phyloP scores from a whole-genome alignment of 306 rosid species.

The Acacia acuminata region DNA sequence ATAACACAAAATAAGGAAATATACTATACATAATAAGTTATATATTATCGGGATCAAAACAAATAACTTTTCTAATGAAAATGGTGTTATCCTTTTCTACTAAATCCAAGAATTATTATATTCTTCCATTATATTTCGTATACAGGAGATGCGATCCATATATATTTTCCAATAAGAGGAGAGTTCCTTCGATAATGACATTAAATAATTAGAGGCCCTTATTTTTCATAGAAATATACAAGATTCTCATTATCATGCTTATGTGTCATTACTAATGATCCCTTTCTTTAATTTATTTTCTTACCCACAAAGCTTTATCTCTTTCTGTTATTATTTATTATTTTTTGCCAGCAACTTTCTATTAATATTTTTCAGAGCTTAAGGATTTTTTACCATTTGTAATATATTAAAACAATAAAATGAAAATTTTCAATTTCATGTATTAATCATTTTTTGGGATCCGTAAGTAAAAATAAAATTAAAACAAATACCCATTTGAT shows the following conservation, averaged over 20 bases:
- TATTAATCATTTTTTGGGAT: no score
- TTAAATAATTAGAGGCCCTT: not conserved
- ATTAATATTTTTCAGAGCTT: not conserved
- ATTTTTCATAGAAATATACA: not conserved
- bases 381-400: not conserved
- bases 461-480: no score
- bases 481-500: no score
- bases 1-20: not conserved
- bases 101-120: not conserved
- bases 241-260: not conserved
- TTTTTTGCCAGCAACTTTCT: not conserved
- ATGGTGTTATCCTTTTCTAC: not conserved
- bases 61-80: no score
- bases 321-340: not conserved
- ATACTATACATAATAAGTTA: not conserved
- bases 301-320: no score
- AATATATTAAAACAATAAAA: no score
- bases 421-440: no score
- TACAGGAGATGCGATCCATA: not conserved
- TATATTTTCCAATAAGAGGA: not conserved
- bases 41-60: not conserved
- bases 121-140: no score
- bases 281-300: not conserved
- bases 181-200: not conserved
- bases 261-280: not conserved